Base-by-base conservation (phyloP, 768 basidiomycete genomes). In the Phlebiopsis flavidoalba region DNA sequence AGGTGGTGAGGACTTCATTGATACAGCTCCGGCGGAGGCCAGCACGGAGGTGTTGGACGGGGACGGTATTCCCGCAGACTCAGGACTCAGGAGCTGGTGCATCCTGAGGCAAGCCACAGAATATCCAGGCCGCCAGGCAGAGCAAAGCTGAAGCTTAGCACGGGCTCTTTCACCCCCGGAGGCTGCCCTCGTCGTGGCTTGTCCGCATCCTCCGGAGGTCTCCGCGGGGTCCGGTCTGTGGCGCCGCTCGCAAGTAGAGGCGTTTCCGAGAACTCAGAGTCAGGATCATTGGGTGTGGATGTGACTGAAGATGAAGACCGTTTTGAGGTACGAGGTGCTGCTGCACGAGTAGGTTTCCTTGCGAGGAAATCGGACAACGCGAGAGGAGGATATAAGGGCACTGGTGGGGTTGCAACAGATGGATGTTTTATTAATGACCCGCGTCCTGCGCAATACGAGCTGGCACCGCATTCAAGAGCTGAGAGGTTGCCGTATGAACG, bases 1-100 rank as follows among this genome's bases (percentile, higher is more conserved):
- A 93, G 71, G 64, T 91, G 61, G 88, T 83, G 63, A 91, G 75
- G 8, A 84, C 87, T 59, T 92, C 89, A 33, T 92, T 80, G 37
- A 93, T n/a, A 79, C 49, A 93, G 83, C 64, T 90, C 86, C 5
- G 85, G 82, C 3, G 88, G 89, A 1, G 92, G 92, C n/a, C 43
- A 92, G 67, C 31, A 74, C 66, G 15, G 72, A 62, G 53, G 71
- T n/a, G n/a, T 71, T 0, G 70, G n/a, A 60, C 6, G 74, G 61
- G 3, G 72, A 60, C 59, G 59, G 37, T 4, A 59, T 22, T 17
- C 22, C 43, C 17, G 47, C 57, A 8, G 51, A 15, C 22, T 50
- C 24, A n/a, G 62, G 15, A n/a, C 4, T 59, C 60, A 6, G 37
- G 22, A 17, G 4, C 14, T 12, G 62, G 51, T 8, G 36, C 55